Evolutionary conservation across 371 early-diverging fungal species (phyloP), one percentile per base, ranked within the genome.

Genomic region (Apophysomyces elegans): DNA sequence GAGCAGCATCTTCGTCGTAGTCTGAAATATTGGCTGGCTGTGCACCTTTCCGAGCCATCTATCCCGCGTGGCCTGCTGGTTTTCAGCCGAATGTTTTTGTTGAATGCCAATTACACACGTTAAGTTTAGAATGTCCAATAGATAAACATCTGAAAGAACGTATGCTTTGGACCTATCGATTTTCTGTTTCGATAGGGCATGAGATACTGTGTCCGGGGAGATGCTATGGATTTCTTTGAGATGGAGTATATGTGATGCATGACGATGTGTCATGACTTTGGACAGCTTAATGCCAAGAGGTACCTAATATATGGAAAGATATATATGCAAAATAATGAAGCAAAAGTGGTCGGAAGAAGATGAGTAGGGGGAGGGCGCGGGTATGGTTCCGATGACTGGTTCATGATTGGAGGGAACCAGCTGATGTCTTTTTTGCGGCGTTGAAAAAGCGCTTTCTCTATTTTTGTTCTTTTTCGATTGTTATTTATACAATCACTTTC

Each of bases 61-160:
- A 76, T 86, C 26, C 75, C 85, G 9, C 78, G 74, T n/a, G 85
- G 82, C 7, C 60, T 88, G 56, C 67, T 88, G 62, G 79, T 88
- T 6, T 86, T 86, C 59, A 86, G 86, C 63, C 75, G 86, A 65
- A 84, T 86, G 82, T 87, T 86, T 66, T 66, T 87, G 58, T 62
- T 87, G 38, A 85, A 87, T 67, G 84, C 87, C 47, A 83, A 73
- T 13, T 86, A 83, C 66, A 72, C 16, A 41, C 11, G 41, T 41
- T 41, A 41, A 13, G 13, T 41, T 41, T 41, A 41, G 41, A 41
- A 41, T 41, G 41, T 2, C 32, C 1, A 75, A 67, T 67, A 69
- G 56, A 61, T 7, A 41, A 41, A 50, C 54, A 21, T 60, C 21
- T 32, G 54, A 50, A 50, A 21, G n/a, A 21, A 7, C 16, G 54